Evolutionary conservation across 169 alveolate species (phyloP), one percentile per base, ranked within the genome.

Genomic region (Plasmodium ovale): DNA sequence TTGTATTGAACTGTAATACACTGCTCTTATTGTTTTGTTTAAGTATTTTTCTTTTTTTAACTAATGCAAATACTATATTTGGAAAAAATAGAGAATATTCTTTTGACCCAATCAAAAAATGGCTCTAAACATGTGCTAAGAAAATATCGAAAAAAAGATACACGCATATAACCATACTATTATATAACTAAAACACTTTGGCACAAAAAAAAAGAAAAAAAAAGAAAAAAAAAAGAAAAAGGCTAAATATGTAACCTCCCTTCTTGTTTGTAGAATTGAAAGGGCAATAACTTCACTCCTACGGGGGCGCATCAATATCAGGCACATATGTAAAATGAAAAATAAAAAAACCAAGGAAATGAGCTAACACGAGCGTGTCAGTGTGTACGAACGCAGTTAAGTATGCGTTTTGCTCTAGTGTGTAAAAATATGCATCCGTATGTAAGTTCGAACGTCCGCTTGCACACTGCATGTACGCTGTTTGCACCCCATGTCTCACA

Each of bases 241-340:
- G 33, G 37, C 16, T 5, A n/a, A 44, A 35, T 12, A 19, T 60
- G 7, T 65, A 21, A 60, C 14, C 42, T 60, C 6, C 33, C 12
- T 67, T 47, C 60, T 49, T 59, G 1, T 53, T 60, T 74, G 25
- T 60, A 84, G 91, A 65, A 53, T 84, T 33, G 73, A 84, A 84
- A 84, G 91, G 37, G n/a, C 68, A 23, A 47, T 84, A 58, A 51
- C 91, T 54, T 84, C 72, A 12, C 51, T 84, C 14, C 6, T 84
- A 31, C n/a, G 91, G 73, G 29, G 60, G 5, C 39, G 16, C 25
- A 84, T 69, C 56, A 84, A 68, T 65, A 47, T 84, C 49, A 44
- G 68, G 54, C 91, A 84, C n/a, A 67, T 84, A 68, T 84, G 91
- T 84, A 84, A 68, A 68, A n/a, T 6, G n/a, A 33, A 27, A 68